Conservation (phyloP, 2,329 filamentous ascomycete genomes). For the Cytospora piceae region DNA sequence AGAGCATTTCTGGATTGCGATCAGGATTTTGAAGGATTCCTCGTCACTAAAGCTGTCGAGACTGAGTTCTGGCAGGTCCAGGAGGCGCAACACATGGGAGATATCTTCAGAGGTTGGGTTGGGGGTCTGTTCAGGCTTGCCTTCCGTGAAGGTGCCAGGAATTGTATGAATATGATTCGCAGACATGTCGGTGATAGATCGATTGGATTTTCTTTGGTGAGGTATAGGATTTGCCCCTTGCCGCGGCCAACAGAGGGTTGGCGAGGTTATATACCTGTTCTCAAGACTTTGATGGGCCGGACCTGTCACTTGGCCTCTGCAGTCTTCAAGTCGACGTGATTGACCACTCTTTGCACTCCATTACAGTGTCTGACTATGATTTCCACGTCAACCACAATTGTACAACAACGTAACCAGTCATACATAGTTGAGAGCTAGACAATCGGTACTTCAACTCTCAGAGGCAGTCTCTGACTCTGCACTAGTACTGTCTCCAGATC, state of each 20-base stretch:
- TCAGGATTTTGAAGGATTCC: not conserved
- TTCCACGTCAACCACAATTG: not conserved
- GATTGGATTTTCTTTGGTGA: not conserved
- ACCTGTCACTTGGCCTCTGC: not conserved
- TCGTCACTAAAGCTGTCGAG: not conserved
- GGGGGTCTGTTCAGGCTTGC: not conserved
- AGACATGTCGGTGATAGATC: not conserved
- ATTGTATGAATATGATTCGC: not conserved
- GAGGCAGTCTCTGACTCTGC: not conserved
- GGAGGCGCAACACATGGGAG: not conserved
- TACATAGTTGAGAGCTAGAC: not conserved
- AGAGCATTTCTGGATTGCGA: not conserved
- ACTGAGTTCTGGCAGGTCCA: not conserved
- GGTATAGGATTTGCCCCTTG: not conserved
- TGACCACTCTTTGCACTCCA: not conserved
- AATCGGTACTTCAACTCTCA: not conserved
- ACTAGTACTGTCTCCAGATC: not conserved
- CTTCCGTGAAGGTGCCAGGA: not conserved
- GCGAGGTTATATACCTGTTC: not conserved
- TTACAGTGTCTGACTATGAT: not conserved
- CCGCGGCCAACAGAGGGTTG: not conserved
- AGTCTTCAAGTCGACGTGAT: not conserved
- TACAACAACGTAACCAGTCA: not conserved
- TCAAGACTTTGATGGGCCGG: not conserved
- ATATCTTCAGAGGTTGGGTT: not conserved